These are phyloP conservation scores for Rhododendron vialii DNA, from an alignment of 148 eudicot species.

Conservation along the genomic window DNA sequence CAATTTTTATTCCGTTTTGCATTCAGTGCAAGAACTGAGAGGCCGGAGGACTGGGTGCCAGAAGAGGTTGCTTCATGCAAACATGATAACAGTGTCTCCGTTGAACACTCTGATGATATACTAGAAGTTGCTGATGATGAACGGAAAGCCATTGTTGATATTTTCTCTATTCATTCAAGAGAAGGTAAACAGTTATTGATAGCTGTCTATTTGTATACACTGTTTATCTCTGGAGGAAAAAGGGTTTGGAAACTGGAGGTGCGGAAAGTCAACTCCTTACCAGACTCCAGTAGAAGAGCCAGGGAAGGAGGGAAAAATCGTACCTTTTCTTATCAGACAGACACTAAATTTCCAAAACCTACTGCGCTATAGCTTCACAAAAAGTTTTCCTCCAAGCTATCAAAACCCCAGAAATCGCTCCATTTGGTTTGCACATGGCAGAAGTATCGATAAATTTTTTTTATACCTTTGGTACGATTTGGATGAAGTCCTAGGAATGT, in stretches of 20 bases:
- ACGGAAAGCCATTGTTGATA: slow-evolving; percentile 38
- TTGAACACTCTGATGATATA: slow-evolving; percentile 35
- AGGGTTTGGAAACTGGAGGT: not conserved
- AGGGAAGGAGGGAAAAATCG: not conserved
- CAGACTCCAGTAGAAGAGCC: not conserved
- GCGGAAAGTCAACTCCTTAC: not conserved
- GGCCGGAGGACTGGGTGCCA: slow-evolving; percentile 92
- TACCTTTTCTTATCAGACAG: not conserved
- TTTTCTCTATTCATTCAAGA: slow-evolving; percentile 61
- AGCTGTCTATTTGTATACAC: not conserved
- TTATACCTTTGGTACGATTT: not conserved
- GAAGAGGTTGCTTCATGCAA: slow-evolving; percentile 35
- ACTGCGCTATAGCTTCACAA: not conserved
- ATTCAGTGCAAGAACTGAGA: slow-evolving; percentile 58
- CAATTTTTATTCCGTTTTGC: not conserved
- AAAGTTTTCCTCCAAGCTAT: not conserved
- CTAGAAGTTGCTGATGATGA: slow-evolving; percentile 31
- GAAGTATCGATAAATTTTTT: not conserved
- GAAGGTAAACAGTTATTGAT: slow-evolving; percentile 30
- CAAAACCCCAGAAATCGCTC: not conserved
- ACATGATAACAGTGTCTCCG: slow-evolving; percentile 14
- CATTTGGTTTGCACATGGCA: not conserved
- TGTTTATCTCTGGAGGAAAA: not conserved
- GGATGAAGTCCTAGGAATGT: not conserved
- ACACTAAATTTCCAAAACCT: not conserved